Percentiles rank a stretch among this genome's conserved stretches.
Conservation (phyloP, 305 asterid genomes). For the Fraxinus angustifolia region DNA sequence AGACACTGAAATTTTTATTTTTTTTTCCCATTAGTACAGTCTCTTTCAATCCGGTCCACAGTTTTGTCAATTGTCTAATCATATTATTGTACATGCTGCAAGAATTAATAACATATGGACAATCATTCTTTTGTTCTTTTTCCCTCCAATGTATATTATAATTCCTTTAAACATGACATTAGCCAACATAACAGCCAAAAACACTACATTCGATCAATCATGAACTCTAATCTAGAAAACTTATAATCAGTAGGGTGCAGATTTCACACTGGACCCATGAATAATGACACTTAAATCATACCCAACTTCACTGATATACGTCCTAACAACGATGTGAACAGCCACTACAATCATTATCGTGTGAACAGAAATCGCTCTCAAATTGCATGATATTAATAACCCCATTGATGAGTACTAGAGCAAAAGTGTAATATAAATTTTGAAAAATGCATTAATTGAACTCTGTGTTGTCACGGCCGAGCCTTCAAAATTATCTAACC, state of each 20-base stretch:
- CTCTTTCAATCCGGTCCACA: neutral
- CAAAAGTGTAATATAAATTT: neutral
- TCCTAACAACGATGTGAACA: neutral
- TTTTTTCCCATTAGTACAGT: too few species aligned
- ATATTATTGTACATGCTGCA: neutral
- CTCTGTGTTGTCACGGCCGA: neutral
- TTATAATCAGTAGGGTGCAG: constrained; percentile 15
- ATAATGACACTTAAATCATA: neutral
- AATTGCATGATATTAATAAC: constrained; percentile 14
- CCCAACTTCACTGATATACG: neutral
- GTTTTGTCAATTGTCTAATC: neutral
- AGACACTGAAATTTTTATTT: too few species aligned
- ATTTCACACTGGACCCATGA: constrained; percentile 17
- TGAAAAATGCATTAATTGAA: neutral
- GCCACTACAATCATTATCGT: neutral
- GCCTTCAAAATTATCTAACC: neutral
- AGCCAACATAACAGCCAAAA: neutral
- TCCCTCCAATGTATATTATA: neutral
- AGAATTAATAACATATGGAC: neutral
- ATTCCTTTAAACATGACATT: neutral
- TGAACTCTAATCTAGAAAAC: neutral
- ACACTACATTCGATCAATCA: neutral
- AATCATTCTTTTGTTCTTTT: neutral
- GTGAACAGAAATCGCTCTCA: neutral
- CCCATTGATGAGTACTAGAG: constrained; percentile 3